Evolutionary conservation across 1,284 basidiomycete species (phyloP), one percentile per base, ranked within the genome.

Genomic region (Marasmius fiardii): DNA sequence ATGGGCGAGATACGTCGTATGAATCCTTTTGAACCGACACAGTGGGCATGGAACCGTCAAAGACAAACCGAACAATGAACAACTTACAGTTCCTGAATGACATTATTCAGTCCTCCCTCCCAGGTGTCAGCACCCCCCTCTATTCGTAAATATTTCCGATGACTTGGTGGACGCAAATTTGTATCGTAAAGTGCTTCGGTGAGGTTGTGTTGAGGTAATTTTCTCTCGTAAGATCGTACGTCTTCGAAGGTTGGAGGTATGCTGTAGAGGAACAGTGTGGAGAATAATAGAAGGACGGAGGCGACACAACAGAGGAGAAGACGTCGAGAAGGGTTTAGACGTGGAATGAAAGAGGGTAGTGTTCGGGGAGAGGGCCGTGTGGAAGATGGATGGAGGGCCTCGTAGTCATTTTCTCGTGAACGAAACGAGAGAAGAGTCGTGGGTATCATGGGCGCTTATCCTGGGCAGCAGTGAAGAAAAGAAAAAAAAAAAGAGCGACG

Each of bases 41-140:
- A 31, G 41, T 4, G 16, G 51, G 11, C 7, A 23, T 8, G 3
- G 10, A 21, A 16, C 20, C 31, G n/a, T n/a, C n/a, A n/a, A n/a
- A n/a, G n/a, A n/a, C 34, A 21, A 39, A 28, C 18, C 16, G 35
- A 28, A 52, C 0, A 41, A 54, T 16, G 21, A 76, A 79, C 58
- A 60, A 82, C 81, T 72, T 69, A 48, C 45, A 48, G 24, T 72
- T 83, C 80, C 64, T 83, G 79, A 18, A 83, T 67, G 26, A 83
- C 66, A 51, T 83, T 83, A 62, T 83, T 83, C 47, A 82, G 67
- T 0, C 81, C 81, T 54, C 78, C 78, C 0, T 81, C 81, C 78
- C 78, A 81, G 4, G 28, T 31, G 28, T 31, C 28, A 4, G 82
- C 51, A 57, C 81, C 78, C 10, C 73, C 74, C 1, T 79, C 76